A percentile compares a stretch with the other conserved stretches of the same genome.
Conservation (phyloP, 2,329 filamentous ascomycete species). For the Fusarium sp. region DNA sequence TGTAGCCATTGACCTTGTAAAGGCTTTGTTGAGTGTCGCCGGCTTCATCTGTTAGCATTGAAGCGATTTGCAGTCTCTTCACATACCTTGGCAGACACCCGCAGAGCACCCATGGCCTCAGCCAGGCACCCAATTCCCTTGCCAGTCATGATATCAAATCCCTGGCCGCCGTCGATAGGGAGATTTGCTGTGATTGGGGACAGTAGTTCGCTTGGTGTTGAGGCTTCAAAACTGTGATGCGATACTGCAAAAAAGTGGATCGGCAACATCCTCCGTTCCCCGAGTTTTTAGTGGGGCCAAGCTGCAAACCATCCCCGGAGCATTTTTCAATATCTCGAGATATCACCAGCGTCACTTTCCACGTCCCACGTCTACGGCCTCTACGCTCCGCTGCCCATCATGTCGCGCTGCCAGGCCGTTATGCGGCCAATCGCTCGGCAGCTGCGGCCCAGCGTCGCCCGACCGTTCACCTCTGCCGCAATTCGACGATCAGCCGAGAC, state of each 20-base stretch:
- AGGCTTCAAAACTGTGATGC: constrained; percentile 43
- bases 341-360: constrained; percentile 24
- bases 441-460: constrained; percentile 52
- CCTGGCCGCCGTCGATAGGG: constrained; percentile 1
- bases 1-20: constrained; percentile 67
- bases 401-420: constrained; percentile 71
- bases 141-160: constrained; percentile 52
- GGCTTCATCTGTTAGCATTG: constrained; percentile 42
- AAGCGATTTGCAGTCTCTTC: constrained; percentile 24
- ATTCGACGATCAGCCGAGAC: constrained; percentile 44
- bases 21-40: constrained; percentile 51
- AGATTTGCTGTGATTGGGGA: constrained; percentile 5
- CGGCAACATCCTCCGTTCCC: constrained; percentile 43
- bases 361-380: constrained; percentile 10
- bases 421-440: constrained; percentile 66
- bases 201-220: constrained; percentile 7
- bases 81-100: constrained; percentile 56
- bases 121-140: constrained; percentile 61
- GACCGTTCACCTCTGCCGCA: constrained; percentile 51
- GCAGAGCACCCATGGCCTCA: constrained; percentile 64
- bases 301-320: constrained; percentile 33
- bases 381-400: constrained; percentile 46
- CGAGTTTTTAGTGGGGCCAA: constrained; percentile 46
- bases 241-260: constrained; percentile 39
- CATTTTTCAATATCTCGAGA: constrained; percentile 43